These are phyloP conservation scores for Nicotiana benthamiana DNA, from an alignment of 257 asterid species.

Conservation along the genomic window DNA sequence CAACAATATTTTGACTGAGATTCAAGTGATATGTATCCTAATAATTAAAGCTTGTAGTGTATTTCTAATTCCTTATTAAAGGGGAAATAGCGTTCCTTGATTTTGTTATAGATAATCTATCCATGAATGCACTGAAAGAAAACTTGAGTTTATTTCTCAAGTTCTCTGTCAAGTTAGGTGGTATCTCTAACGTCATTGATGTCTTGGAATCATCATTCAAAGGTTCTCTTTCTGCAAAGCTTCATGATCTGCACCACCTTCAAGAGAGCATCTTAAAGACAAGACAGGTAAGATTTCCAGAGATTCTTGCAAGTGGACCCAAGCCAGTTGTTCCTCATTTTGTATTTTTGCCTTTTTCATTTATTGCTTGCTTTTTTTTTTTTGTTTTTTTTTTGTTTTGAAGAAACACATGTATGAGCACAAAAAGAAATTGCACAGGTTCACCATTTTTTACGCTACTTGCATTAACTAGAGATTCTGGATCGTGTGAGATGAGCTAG, in stretches of 20 bases:
- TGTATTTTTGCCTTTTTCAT: neutral
- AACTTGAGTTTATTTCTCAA: conserved; percentile 47
- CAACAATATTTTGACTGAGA: conserved; percentile 42
- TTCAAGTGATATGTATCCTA: conserved; percentile 81
- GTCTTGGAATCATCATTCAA: conserved; percentile 81
- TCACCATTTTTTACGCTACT: neutral
- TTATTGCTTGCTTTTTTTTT: neutral
- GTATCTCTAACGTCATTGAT: conserved; percentile 63
- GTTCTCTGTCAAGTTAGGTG: conserved; percentile 65
- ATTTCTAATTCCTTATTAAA: neutral
- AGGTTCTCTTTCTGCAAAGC: conserved; percentile 63
- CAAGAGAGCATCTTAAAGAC: conserved; percentile 77
- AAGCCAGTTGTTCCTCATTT: neutral
- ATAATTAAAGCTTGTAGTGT: neutral
- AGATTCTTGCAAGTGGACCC: conserved; percentile 9
- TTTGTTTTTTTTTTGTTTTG: neutral
- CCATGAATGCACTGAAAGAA: conserved; percentile 38
- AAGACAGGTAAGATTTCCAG: conserved; percentile 60
- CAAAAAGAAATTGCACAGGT: neutral
- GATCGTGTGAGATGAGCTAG: neutral
- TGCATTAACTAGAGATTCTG: neutral
- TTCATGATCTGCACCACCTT: conserved; percentile 63
- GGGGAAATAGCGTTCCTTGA: conserved; percentile 36
- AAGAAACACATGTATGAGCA: neutral
- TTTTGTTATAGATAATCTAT: conserved; percentile 50